phyloP scores from a whole-genome alignment of 179 eudicot genomes.

The Vitellaria paradoxa region DNA sequence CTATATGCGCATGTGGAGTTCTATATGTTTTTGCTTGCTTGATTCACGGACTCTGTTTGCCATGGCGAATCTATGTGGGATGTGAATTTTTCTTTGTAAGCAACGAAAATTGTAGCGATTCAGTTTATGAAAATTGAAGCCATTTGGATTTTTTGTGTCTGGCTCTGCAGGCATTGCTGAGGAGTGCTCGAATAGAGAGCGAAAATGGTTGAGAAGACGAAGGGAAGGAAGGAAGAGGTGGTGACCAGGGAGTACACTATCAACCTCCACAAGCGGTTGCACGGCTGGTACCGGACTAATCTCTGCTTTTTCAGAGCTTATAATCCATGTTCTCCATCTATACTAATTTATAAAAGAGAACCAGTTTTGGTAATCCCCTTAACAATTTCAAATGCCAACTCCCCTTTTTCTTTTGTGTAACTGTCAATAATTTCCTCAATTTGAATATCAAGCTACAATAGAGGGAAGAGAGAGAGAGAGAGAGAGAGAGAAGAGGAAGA shows the following conservation, averaged over 20 bases:
- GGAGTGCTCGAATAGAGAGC: not conserved
- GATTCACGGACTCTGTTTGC: not conserved
- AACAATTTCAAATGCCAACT: too few species aligned
- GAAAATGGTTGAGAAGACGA: constrained; percentile 36
- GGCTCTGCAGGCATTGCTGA: not conserved
- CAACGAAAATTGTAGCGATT: not conserved
- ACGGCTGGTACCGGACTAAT: constrained; percentile 46
- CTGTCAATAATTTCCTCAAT: too few species aligned
- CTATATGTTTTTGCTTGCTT: not conserved
- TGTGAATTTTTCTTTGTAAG: not conserved
- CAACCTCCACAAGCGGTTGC: constrained; percentile 73
- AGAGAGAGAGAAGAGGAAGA: too few species aligned
- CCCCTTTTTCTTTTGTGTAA: too few species aligned
- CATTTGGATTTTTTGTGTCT: not conserved
- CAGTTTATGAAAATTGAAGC: not conserved
- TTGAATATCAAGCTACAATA: too few species aligned
- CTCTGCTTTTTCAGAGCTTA: too few species aligned
- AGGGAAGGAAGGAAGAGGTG: constrained; percentile 70
- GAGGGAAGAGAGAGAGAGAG: too few species aligned
- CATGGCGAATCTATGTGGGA: not conserved
- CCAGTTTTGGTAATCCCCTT: too few species aligned
- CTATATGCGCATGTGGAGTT: not conserved
- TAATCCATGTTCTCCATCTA: too few species aligned
- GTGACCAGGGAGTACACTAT: constrained; percentile 75
- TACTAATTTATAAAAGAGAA: too few species aligned